Evolutionary conservation across 345 rosid species (phyloP).

Genomic region (Clausena lansium): DNA sequence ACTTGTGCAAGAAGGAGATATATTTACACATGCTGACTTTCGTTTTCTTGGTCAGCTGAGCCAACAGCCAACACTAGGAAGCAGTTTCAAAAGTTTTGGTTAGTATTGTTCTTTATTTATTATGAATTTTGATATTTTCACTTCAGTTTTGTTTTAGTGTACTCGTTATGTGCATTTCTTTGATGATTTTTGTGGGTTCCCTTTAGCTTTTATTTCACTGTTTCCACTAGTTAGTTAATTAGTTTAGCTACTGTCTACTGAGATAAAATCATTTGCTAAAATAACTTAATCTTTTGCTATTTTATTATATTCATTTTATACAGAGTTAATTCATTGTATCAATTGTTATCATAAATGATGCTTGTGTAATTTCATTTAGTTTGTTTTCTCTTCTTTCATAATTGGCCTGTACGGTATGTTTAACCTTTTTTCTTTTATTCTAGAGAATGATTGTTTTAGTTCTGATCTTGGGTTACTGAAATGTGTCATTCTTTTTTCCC

Average conservation of each 20-base stretch:
- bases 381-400: background rate
- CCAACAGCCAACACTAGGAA: background rate
- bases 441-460: background rate
- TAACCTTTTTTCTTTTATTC: background rate
- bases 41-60: background rate
- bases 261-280: background rate
- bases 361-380: background rate
- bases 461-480: background rate
- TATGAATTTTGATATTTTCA: background rate
- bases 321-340: background rate
- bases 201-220: background rate
- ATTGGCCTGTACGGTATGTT: background rate
- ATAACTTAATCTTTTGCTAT: background rate
- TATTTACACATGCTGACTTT: background rate
- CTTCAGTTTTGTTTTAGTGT: background rate
- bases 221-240: background rate
- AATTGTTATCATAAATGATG: background rate
- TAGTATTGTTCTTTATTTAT: background rate
- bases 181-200: background rate
- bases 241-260: background rate
- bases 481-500: background rate
- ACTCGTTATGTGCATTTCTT: background rate
- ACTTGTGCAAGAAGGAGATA: background rate
- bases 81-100: background rate
- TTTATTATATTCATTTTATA: background rate